Evolutionary conservation across 2,329 filamentous ascomycete genomes (phyloP), one percentile per base, ranked within the genome.

Genomic region (Nigrospora oryzae): DNA sequence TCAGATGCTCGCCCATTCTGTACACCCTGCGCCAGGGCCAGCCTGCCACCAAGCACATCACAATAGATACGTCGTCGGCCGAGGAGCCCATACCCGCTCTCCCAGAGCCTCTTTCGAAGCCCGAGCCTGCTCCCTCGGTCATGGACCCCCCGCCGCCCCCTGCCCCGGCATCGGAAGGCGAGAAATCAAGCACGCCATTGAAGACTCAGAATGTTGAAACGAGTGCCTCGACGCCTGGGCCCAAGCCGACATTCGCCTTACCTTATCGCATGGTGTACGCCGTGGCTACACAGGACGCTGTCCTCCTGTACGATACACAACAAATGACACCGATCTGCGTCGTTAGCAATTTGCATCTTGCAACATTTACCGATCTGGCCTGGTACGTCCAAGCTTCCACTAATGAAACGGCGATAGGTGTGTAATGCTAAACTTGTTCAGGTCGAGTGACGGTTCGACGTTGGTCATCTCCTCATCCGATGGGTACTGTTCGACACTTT

Each of bases 391-490:
- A 48, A 30, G 11, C 19, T 34, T 28, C 34, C 30, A 11, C 38
- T 16, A 6, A 14, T 7, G 14, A 36, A 7, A 36, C 13, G 5
- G 5, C 7, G 13, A 31, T 14, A 14, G 31, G 2, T 40, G 33
- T 37, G 16, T 31, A 11, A 45, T 19, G 45, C 36, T 34, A 43
- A 38, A 23, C 39, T 51, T 59, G 46, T 34, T 19, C 50, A 86
- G 84, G 84, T 86, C 86, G 1, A 81, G 74, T 51, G 86, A 90
- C 63, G 86, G 86, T 12, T 72, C 80, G 36, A 89, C 84, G 2
- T 70, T 98, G 17, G 74, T 98, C 41, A 94, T 98, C 69, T 93
- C 89, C n/a, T 98, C 93, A 0, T 96, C 93, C 0, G 93, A 98
- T 63, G 93, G 93, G 0, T 98, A 97, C 69, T 98, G 93, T 63